A percentile compares a stretch with the other conserved stretches of the same genome.
Evolutionary conservation across 1,284 basidiomycete genomes (phyloP).

Genomic region (Stereum hirsutum): DNA sequence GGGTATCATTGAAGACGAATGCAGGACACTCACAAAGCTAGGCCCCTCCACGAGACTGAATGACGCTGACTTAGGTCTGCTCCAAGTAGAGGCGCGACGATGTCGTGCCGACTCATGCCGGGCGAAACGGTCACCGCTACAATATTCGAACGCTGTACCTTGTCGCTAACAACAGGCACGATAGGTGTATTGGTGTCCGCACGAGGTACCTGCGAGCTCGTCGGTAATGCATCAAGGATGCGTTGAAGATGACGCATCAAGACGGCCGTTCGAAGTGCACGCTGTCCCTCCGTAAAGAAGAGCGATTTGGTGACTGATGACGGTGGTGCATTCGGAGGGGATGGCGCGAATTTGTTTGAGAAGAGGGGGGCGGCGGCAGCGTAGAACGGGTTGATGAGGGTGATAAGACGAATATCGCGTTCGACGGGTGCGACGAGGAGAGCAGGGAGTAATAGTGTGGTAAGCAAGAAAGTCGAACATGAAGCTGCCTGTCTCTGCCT

Average conservation of each 20-base stretch:
- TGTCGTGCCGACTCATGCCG: slow-evolving; percentile 62
- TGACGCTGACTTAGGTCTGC: slow-evolving; percentile 28
- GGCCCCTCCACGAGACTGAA: slow-evolving; percentile 29
- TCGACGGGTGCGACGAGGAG: slow-evolving; percentile 74
- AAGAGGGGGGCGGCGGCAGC: slow-evolving; percentile 57
- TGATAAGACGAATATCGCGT: slow-evolving; percentile 76
- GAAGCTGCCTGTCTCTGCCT: slow-evolving; percentile 35
- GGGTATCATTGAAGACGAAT: too few relatives aligned
- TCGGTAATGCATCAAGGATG: slow-evolving; percentile 66
- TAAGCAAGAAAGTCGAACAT: slow-evolving; percentile 68
- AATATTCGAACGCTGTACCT: slow-evolving; percentile 58
- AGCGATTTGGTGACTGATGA: slow-evolving; percentile 21
- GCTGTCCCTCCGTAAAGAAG: slow-evolving; percentile 51
- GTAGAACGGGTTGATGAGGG: slow-evolving; percentile 78
- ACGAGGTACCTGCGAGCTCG: slow-evolving; percentile 43
- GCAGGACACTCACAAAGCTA: slow-evolving; percentile 30
- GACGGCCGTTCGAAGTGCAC: slow-evolving; percentile 55
- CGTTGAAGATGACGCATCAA: slow-evolving; percentile 69
- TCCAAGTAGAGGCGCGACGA: slow-evolving; percentile 45
- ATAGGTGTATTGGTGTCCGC: slow-evolving; percentile 31
- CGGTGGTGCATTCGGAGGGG: slow-evolving; percentile 16
- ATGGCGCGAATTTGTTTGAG: slow-evolving; percentile 20
- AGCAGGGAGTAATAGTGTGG: slow-evolving; percentile 69
- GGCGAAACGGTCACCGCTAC: slow-evolving; percentile 64
- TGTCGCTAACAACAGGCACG: slow-evolving; percentile 37